Evolutionary conservation across 768 basidiomycete genomes (phyloP).

Genomic region (Pulveroboletus sp.): DNA sequence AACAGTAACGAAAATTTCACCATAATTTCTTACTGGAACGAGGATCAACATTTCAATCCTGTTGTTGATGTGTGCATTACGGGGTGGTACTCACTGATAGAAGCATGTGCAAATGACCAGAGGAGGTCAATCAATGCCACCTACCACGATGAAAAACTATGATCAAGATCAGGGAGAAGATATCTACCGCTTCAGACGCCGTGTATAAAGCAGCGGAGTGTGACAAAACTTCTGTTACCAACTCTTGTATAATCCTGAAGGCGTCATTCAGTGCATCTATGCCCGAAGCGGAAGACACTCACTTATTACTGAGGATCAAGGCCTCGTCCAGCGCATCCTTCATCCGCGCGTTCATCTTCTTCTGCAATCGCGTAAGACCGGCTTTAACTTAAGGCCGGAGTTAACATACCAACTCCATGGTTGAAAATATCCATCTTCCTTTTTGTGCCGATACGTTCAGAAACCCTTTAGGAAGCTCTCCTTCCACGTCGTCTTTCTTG

Average conservation of each 20-base stretch:
- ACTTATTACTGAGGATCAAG: constrained; percentile 82
- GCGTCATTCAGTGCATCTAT: neutral
- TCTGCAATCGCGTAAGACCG: constrained; percentile 40
- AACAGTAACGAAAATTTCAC: constrained; percentile 21
- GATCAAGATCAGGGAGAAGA: neutral
- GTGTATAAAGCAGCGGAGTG: constrained; percentile 84
- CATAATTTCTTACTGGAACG: constrained; percentile 47
- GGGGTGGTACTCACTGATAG: constrained; percentile 60
- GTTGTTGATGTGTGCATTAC: neutral
- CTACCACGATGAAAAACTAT: constrained; percentile 34
- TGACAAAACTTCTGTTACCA: constrained; percentile 66
- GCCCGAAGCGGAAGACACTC: constrained; percentile 5
- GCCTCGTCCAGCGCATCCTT: constrained; percentile 90
- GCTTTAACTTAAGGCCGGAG: neutral
- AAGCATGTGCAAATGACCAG: constrained; percentile 81
- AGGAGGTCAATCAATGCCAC: constrained; percentile 88
- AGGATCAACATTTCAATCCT: neutral
- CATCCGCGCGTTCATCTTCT: constrained; percentile 86
- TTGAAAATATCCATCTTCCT: constrained; percentile 74
- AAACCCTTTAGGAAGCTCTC: constrained; percentile 64
- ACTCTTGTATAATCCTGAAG: constrained; percentile 71
- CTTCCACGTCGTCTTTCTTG: constrained; percentile 54
- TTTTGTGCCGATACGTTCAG: constrained; percentile 65
- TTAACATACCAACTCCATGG: constrained; percentile 69
- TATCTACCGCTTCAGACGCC: constrained; percentile 78